Conservation (phyloP, 2,329 filamentous ascomycete genomes). For the Talaromyces sp. region DNA sequence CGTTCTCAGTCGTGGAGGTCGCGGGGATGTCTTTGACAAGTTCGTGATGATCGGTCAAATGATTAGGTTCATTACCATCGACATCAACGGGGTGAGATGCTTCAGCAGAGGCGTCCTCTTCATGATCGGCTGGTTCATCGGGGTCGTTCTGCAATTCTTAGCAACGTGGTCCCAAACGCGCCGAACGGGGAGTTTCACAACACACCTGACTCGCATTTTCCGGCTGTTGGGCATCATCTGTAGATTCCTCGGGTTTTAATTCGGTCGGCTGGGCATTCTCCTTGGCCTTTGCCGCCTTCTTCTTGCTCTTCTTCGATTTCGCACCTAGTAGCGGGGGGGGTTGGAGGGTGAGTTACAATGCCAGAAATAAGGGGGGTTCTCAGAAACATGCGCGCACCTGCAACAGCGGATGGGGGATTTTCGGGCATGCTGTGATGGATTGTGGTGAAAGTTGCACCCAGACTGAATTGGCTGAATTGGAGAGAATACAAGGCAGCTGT, state of each 20-base stretch:
- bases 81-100: constrained; percentile 42
- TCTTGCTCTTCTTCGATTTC: constrained; percentile 62
- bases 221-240: constrained; percentile 22
- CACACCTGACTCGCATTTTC: constrained; percentile 31
- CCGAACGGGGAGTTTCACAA: not conserved
- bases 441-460: constrained; percentile 3
- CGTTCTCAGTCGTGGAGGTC: constrained; percentile 11
- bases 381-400: constrained; percentile 22
- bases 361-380: not conserved
- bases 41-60: not conserved
- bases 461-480: constrained; percentile 1
- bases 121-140: constrained; percentile 14
- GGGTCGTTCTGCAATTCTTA: constrained; percentile 25
- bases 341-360: constrained; percentile 7
- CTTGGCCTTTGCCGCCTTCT: constrained; percentile 54
- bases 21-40: constrained; percentile 11
- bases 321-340: constrained; percentile 35
- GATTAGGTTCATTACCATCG: constrained; percentile 9
- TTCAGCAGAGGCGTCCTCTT: constrained; percentile 23
- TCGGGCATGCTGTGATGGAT: constrained; percentile 24
- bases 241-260: constrained; percentile 18
- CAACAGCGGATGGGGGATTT: constrained; percentile 20
- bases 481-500: constrained; percentile 29
- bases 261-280: constrained; percentile 34
- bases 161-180: constrained; percentile 10